Evolutionary conservation across 192 early-diverging fungal genomes (phyloP).

Genomic region (Gigaspora rosea): DNA sequence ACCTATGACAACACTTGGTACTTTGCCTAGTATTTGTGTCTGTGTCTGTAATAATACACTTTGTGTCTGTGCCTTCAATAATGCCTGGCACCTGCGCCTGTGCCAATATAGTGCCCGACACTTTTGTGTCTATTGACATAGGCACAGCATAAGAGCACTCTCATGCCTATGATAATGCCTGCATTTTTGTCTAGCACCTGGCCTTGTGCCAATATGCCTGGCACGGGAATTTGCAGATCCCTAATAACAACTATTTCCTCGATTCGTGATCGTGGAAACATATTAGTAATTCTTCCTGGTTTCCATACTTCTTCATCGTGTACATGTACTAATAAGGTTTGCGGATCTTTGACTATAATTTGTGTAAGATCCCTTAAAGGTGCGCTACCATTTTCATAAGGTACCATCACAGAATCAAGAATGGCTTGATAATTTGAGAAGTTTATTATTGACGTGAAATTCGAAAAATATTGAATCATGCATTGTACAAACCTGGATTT

Average conservation of each 20-base stretch:
- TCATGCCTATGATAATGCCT: no score
- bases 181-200: no score
- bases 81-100: no score
- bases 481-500: conserved; percentile 58
- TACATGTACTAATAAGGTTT: conserved; percentile 76
- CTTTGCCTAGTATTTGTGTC: no score
- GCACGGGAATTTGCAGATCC: no score
- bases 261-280: not conserved
- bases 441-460: conserved; percentile 5
- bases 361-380: conserved; percentile 69
- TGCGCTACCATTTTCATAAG: conserved; percentile 55
- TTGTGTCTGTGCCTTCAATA: no score
- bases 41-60: no score
- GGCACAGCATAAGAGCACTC: no score
- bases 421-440: conserved; percentile 49
- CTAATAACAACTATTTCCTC: not conserved
- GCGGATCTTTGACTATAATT: conserved; percentile 80
- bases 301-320: conserved; percentile 68
- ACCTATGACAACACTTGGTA: no score
- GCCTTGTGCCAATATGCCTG: no score
- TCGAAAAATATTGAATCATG: not conserved
- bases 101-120: no score
- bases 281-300: not conserved
- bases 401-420: conserved; percentile 70
- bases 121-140: no score